These are phyloP conservation scores for Parachaetomium inaequale DNA, from an alignment of 495 filamentous ascomycete species.

Conservation along the genomic window DNA sequence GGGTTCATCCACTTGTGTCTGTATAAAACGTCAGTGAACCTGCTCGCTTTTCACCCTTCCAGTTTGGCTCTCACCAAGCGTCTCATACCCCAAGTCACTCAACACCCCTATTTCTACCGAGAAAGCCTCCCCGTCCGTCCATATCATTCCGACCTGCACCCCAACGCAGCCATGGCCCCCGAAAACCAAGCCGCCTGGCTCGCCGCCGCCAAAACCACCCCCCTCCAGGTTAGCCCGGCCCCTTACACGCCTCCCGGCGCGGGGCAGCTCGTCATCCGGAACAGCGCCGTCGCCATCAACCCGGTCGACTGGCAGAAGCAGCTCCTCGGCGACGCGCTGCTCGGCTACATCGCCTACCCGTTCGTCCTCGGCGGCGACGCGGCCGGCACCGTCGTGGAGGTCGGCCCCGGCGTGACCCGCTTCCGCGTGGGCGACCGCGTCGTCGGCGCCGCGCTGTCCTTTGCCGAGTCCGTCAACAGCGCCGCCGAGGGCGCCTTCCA, in stretches of 20 bases:
- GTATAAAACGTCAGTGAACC: no score
- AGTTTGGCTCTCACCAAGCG: no score
- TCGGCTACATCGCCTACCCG: constrained; percentile 42
- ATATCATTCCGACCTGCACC: no score
- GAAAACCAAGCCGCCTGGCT: neutral
- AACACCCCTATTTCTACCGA: no score
- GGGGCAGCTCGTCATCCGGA: constrained; percentile 32
- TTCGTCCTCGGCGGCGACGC: constrained; percentile 50
- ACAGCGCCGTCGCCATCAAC: constrained; percentile 41
- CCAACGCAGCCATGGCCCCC: neutral
- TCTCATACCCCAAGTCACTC: no score
- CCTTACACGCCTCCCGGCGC: neutral
- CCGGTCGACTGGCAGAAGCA: constrained; percentile 47
- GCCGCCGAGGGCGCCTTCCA: neutral
- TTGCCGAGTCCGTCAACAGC: constrained; percentile 31
- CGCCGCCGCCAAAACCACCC: neutral
- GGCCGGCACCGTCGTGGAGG: constrained; percentile 48
- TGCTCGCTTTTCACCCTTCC: no score
- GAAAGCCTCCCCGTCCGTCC: no score
- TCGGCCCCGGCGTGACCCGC: constrained; percentile 40
- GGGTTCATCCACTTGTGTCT: no score
- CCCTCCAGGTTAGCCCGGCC: neutral
- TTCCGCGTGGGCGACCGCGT: constrained; percentile 49
- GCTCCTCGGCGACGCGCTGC: constrained; percentile 22
- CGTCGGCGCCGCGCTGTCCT: constrained; percentile 28